These are phyloP conservation scores for Circinella minor DNA, from an alignment of 371 early-diverging fungal species.

Conservation along the genomic window DNA sequence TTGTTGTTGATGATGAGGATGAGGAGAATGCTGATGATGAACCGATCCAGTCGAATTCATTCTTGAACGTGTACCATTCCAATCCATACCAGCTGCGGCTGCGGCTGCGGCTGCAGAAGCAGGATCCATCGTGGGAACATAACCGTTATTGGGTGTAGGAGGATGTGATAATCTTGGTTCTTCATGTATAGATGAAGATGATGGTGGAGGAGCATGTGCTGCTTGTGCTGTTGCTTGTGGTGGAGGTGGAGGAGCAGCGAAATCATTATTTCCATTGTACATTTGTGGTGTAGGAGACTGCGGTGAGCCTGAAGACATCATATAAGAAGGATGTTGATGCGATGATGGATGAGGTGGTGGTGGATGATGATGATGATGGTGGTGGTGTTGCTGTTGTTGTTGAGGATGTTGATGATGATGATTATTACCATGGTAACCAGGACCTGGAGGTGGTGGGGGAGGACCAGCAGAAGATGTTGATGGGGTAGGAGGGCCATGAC, in stretches of 20 bases:
- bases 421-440: not conserved
- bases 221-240: not conserved
- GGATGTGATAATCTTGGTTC: not conserved
- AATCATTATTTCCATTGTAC: conserved; percentile 3
- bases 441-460: not conserved
- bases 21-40: not conserved
- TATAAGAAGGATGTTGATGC: conserved; percentile 7
- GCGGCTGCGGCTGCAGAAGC: conserved; percentile 15
- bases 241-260: conserved; percentile 6
- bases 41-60: conserved; percentile 19
- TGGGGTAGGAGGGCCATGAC: not conserved
- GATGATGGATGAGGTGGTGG: not conserved
- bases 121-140: conserved; percentile 19
- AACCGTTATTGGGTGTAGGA: not conserved
- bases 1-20: conserved; percentile 8
- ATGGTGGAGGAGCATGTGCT: not conserved
- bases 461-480: not conserved
- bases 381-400: not conserved
- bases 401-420: conserved; percentile 1
- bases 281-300: conserved; percentile 11
- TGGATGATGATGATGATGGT: not conserved
- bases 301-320: conserved; percentile 5
- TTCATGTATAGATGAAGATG: not conserved
- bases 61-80: conserved; percentile 21
- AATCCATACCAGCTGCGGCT: conserved; percentile 9